Evolutionary conservation across 148 eudicot genomes (phyloP).

Genomic region (Camellia lanceoleosa): DNA sequence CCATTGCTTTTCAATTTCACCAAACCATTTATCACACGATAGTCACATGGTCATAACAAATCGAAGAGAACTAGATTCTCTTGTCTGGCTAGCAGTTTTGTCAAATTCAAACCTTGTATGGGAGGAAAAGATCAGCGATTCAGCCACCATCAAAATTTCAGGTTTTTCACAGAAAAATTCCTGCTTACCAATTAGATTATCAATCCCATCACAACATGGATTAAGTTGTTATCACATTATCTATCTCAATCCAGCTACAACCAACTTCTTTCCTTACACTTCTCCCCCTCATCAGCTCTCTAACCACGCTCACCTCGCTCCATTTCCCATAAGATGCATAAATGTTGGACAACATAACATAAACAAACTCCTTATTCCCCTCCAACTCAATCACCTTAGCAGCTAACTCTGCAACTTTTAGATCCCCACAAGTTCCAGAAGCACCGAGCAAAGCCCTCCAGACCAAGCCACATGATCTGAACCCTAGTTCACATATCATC

Average conservation of each 20-base stretch:
- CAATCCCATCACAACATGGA: neutral
- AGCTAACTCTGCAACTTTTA: slow-evolving; percentile 58
- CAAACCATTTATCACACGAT: too few relatives aligned
- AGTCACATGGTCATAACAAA: too few relatives aligned
- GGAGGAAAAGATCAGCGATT: too few relatives aligned
- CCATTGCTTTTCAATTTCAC: too few relatives aligned
- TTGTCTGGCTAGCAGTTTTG: too few relatives aligned
- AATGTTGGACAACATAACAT: slow-evolving; percentile 65
- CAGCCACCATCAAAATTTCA: too few relatives aligned
- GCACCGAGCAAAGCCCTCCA: slow-evolving; percentile 90
- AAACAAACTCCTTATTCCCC: slow-evolving; percentile 49
- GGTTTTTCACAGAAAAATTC: neutral
- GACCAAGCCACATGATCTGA: slow-evolving; percentile 47
- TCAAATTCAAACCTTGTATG: too few relatives aligned
- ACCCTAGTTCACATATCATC: slow-evolving; percentile 65
- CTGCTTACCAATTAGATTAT: neutral
- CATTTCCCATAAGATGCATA: slow-evolving; percentile 55
- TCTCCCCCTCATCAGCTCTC: slow-evolving; percentile 56
- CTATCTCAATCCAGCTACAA: slow-evolving; percentile 58
- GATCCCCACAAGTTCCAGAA: slow-evolving; percentile 53
- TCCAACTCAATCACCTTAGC: slow-evolving; percentile 60
- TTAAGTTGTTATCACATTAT: slow-evolving; percentile 1
- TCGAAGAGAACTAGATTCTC: too few relatives aligned
- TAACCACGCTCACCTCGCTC: slow-evolving; percentile 44
- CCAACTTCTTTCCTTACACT: slow-evolving; percentile 67